Conservation (phyloP, 2,329 filamentous ascomycete species). For the Calonectria pseudoturangicola region DNA sequence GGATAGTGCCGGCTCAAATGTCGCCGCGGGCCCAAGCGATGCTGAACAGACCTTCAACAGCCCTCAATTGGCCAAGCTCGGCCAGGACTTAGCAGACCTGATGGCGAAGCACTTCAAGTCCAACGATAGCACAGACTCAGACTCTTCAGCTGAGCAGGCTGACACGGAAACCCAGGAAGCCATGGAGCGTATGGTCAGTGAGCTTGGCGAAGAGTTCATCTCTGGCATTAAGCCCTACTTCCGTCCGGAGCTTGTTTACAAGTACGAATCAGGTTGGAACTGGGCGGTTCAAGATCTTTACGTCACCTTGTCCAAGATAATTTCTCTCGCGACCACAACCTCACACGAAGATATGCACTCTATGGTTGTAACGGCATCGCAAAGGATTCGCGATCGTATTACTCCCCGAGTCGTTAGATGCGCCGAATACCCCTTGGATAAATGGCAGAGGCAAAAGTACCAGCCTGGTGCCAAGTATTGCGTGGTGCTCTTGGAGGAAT, state of each 20-base stretch:
- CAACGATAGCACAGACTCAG: no score
- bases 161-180: neutral
- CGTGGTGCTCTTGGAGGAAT: neutral
- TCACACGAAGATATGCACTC: neutral
- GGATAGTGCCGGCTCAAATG: neutral
- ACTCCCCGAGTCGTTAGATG: neutral
- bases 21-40: neutral
- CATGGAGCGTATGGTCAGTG: neutral
- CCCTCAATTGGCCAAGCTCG: neutral
- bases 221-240: neutral
- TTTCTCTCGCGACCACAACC: neutral
- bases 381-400: neutral
- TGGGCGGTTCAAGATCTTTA: neutral
- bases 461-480: neutral
- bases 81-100: neutral
- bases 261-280: neutral
- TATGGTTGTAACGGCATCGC: neutral
- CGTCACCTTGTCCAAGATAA: neutral
- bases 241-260: neutral
- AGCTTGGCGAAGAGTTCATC: neutral
- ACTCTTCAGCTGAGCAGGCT: no score
- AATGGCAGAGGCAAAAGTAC: neutral
- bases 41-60: neutral
- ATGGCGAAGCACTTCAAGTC: neutral
- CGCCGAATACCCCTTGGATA: neutral